Evolutionary conservation across 768 basidiomycete genomes (phyloP), one percentile per base, ranked within the genome.

Genomic region (Tricholoma furcatifolium): DNA sequence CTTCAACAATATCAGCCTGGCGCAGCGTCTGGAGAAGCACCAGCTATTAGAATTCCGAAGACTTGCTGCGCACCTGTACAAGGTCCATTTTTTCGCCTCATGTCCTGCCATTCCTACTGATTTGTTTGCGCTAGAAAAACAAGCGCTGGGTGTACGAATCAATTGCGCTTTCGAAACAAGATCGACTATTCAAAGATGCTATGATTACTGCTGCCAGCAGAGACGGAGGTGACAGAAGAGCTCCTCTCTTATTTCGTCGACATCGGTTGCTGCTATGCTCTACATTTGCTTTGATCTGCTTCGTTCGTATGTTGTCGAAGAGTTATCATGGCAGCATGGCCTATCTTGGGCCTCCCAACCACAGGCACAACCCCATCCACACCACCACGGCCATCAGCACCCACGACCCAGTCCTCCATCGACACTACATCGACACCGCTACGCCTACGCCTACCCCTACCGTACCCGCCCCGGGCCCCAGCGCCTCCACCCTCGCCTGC

Each of bases 251-350:
- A 98, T 76, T 99, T 98, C 66, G 94, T 97, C 52, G 91, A 93
- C 70, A 98, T 99, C 58, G 97, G 97, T 96, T 69, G 88, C 93
- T 0, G 92, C 89, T 1, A 75, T 88, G 57, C 82, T 98, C 20
- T 98, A 85, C 61, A 81, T 89, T 47, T 97, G 94, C 75, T 99
- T 94, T 74, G 96, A 99, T 71, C 79, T 98, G n/a, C 74, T 98
- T 48, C 87, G 92, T 41, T 82, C 93, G 2, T 96, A 98, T 64
- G 71, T 95, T 51, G 93, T 97, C 23, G 90, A 94, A 70, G 96
- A 97, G 68, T 74, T 97, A 34, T 93, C 93, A 56, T 98, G 97
- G 97, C 89, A 92, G 66, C 87, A 97, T 61, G 96, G 88, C 18
- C 27, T 7, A 27, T 27, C 7, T 27, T 32, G 4, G 42, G 41